Evolutionary conservation across 2,329 filamentous ascomycete genomes (phyloP), one percentile per base, ranked within the genome.

Genomic region (Penicillium sp.): DNA sequence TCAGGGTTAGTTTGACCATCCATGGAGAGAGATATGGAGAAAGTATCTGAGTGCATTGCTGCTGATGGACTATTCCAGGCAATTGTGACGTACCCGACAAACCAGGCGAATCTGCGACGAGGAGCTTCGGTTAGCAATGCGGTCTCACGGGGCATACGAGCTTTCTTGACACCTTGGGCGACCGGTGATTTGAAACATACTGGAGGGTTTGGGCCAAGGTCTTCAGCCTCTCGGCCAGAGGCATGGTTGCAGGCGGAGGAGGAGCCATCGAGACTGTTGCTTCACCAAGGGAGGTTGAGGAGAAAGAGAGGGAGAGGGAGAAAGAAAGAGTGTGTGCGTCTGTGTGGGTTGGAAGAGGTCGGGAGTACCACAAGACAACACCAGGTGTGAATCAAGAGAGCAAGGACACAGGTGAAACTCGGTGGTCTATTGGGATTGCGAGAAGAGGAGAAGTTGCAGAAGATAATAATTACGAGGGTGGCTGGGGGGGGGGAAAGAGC

Each of bases 161-260:
- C 18, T 18, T 18, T 18, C 18, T 18, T 18, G 18, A 18, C 18
- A 18, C 18, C 18, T 18, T 18, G 18, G 18, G 18, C 18, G 18
- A 53, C 43, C 26, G 45, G 40, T 13, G 41, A 53, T 41, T 9
- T 47, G 56, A 71, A 67, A 86, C 91, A 61, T 69, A 98, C 77
- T 97, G 93, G 59, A 97, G 78, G 39, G 90, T 97, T 71, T 95
- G 84, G 58, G 85, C 90, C 59, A 97, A 79, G 60, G 81, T 77
- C 62, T 88, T 72, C 51, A 95, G 74, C 66, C 90, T 81, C 75
- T 93, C 83, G 65, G 76, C 73, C 63, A 93, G 76, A 68, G 88
- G 84, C 70, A 86, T 71, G 60, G 74, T 79, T 49, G 85, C 74
- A 50, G 84, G 75, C 56, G 86, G 85, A 70, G 86, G 85, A 73